Percentiles rank a stretch among this genome's conserved stretches.
phyloP scores from a whole-genome alignment of 768 basidiomycete species.

The Phylloporus sp. region DNA sequence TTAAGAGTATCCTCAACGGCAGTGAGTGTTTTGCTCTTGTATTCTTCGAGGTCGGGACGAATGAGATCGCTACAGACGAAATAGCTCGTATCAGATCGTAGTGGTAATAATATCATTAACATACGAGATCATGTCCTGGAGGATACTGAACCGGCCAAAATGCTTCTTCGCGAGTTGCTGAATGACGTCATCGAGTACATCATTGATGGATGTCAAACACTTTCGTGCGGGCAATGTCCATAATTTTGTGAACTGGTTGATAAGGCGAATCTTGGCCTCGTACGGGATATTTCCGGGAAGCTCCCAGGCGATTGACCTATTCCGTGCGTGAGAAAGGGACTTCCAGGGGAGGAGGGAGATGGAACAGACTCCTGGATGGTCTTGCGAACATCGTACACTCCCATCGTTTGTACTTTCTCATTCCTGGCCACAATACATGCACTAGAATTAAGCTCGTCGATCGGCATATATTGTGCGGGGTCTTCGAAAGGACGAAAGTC shows the following conservation, averaged over 20 bases:
- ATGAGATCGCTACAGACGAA: constrained; percentile 24
- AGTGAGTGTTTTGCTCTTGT: constrained; percentile 18
- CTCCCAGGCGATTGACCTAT: constrained; percentile 40
- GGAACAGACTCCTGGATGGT: constrained; percentile 33
- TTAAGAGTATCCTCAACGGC: constrained; percentile 32
- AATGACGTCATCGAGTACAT: constrained; percentile 29
- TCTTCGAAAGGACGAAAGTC: constrained; percentile 36
- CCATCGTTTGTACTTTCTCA: constrained; percentile 16
- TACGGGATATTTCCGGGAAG: constrained; percentile 39
- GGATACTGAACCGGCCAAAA: constrained; percentile 38
- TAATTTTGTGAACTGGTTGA: constrained; percentile 28
- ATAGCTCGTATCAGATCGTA: background rate
- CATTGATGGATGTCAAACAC: constrained; percentile 33
- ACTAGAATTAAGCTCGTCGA: constrained; percentile 12
- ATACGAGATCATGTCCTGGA: constrained; percentile 35
- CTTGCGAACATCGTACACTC: constrained; percentile 31
- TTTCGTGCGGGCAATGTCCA: constrained; percentile 35
- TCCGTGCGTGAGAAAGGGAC: background rate
- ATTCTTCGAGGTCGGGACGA: constrained; percentile 25
- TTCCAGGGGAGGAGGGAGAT: background rate
- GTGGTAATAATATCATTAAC: constrained; percentile 3
- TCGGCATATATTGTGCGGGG: constrained; percentile 1
- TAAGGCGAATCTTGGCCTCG: constrained; percentile 36
- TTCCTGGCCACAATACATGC: background rate
- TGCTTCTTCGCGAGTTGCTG: constrained; percentile 26